phyloP scores from a whole-genome alignment of 1,284 basidiomycete species.

The Cerrena zonata region DNA sequence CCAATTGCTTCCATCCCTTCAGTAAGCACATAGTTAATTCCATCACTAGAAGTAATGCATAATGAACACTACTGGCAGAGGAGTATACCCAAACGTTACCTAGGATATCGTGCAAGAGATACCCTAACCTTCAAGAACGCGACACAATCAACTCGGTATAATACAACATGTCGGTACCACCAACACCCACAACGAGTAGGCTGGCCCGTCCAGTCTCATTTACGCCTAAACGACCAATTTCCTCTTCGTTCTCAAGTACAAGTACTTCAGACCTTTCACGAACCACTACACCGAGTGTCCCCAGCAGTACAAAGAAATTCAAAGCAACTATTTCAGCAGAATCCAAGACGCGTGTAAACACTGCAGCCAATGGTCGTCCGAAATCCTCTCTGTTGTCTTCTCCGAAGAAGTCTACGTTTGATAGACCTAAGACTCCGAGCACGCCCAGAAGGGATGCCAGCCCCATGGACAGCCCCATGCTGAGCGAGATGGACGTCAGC shows the following conservation, averaged over 20 bases:
- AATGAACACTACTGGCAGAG: too few species aligned
- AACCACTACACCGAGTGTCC: constrained; percentile 35
- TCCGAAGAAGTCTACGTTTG: constrained; percentile 35
- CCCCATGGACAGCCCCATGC: constrained; percentile 40
- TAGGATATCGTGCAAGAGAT: too few species aligned
- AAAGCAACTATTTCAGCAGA: constrained; percentile 60
- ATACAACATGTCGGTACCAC: constrained; percentile 13
- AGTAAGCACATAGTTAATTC: too few species aligned
- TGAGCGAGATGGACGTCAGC: constrained; percentile 71
- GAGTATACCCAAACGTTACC: too few species aligned
- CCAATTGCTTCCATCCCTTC: too few species aligned
- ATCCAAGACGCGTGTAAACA: constrained; percentile 38
- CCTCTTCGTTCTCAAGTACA: constrained; percentile 25
- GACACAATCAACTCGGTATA: constrained; percentile 2
- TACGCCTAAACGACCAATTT: constrained; percentile 51
- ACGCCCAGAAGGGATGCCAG: constrained; percentile 38
- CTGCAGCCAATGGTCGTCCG: constrained; percentile 19
- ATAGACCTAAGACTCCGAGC: constrained; percentile 31
- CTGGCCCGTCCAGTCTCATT: constrained; percentile 34
- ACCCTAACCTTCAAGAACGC: not conserved
- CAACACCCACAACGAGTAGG: constrained; percentile 18
- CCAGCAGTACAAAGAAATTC: constrained; percentile 58
- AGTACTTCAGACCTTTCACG: constrained; percentile 18
- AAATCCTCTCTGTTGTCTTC: constrained; percentile 46
- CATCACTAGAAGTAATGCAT: too few species aligned